Evolutionary conservation across 73 alveolate species (phyloP).

Genomic region (Paramecium bursaria): DNA sequence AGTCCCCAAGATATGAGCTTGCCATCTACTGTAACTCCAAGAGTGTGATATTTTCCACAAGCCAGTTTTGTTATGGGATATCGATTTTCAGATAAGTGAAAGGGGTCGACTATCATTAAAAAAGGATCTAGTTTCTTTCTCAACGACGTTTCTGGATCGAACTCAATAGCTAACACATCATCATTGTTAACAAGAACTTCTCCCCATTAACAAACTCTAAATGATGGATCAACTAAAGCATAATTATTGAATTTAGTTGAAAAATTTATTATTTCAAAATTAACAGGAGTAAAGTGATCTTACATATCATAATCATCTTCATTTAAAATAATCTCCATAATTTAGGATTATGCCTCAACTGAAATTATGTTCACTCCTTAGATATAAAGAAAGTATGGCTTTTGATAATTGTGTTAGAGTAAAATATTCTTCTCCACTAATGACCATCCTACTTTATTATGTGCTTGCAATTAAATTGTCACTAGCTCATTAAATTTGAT

Average conservation of each 20-base stretch:
- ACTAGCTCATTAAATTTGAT: constrained; percentile 11
- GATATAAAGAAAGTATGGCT: no score
- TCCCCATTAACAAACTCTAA: constrained; percentile 59
- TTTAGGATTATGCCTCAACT: no score
- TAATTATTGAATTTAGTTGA: background rate
- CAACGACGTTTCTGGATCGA: background rate
- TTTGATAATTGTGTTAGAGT: no score
- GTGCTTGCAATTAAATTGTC: background rate
- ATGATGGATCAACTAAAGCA: background rate
- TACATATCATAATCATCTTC: background rate
- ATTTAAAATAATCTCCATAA: background rate
- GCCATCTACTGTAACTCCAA: constrained; percentile 67
- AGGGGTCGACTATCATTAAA: constrained; percentile 14
- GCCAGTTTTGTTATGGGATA: constrained; percentile 22
- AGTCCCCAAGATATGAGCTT: constrained; percentile 58
- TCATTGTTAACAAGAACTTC: background rate
- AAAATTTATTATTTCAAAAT: background rate
- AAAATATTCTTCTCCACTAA: background rate
- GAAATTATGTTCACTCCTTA: no score
- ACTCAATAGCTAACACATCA: background rate
- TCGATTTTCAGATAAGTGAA: background rate
- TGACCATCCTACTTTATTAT: constrained; percentile 2
- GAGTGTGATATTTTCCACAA: constrained; percentile 34
- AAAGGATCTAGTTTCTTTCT: background rate
- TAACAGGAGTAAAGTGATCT: background rate